phyloP scores from a whole-genome alignment of 2,329 filamentous ascomycete species.

The Chaetomiaceae sp. region DNA sequence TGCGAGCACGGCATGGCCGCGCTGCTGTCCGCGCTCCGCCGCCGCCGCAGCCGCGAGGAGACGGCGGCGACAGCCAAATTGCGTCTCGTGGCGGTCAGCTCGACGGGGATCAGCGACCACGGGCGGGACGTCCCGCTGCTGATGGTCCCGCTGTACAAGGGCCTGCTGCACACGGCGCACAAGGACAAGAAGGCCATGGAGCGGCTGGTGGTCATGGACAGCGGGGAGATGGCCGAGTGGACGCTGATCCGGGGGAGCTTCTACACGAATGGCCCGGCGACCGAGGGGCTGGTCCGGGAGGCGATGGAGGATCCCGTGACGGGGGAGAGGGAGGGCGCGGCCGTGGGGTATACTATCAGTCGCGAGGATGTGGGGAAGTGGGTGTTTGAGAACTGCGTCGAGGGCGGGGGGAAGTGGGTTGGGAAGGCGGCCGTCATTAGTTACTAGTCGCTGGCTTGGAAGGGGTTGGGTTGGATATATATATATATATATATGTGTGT shows the following conservation, averaged over 20 bases:
- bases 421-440: conserved; percentile 38
- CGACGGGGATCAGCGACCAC: conserved; percentile 39
- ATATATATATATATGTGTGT: too few species aligned
- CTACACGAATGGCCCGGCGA: conserved; percentile 29
- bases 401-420: conserved; percentile 30
- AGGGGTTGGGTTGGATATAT: too few species aligned
- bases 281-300: conserved; percentile 32
- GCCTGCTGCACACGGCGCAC: conserved; percentile 37
- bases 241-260: conserved; percentile 33
- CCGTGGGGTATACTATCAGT: conserved; percentile 45
- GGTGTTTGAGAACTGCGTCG: conserved; percentile 40
- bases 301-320: conserved; percentile 38
- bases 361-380: conserved; percentile 46
- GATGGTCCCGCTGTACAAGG: conserved; percentile 40
- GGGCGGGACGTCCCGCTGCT: conserved; percentile 39
- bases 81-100: conserved; percentile 37
- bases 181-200: conserved; percentile 45
- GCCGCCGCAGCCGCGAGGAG: conserved; percentile 26
- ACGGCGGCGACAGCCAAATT: conserved; percentile 29
- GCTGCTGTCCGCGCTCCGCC: conserved; percentile 39
- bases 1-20: conserved; percentile 42
- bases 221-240: conserved; percentile 26
- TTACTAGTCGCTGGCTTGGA: conserved; percentile 25
- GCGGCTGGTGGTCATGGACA: conserved; percentile 29
- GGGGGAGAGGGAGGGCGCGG: conserved; percentile 30